Evolutionary conservation across 2,329 filamentous ascomycete genomes (phyloP).

Genomic region (Monosporascus sp.): DNA sequence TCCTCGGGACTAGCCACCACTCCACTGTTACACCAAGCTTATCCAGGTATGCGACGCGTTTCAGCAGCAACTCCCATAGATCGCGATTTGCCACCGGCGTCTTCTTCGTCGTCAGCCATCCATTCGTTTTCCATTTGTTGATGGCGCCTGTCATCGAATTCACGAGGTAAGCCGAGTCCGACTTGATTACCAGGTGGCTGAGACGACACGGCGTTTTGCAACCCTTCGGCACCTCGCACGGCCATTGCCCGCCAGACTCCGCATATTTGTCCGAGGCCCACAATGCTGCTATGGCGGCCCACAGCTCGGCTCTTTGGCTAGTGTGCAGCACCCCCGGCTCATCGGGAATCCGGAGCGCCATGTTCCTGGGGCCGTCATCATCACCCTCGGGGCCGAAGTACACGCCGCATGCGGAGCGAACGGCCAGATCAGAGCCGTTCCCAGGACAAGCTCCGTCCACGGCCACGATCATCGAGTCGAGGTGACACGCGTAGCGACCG

Average conservation of each 20-base stretch:
- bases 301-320: slow-evolving; percentile 7
- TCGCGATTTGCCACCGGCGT: slow-evolving; percentile 2
- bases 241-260: slow-evolving; percentile 4
- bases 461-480: slow-evolving; percentile 10
- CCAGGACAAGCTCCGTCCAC: slow-evolving; percentile 9
- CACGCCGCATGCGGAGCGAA: slow-evolving; percentile 4
- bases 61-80: background rate
- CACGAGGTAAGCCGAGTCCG: slow-evolving; percentile 12
- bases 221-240: background rate
- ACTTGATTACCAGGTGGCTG: slow-evolving; percentile 8
- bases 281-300: slow-evolving; percentile 3
- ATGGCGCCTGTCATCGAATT: slow-evolving; percentile 5
- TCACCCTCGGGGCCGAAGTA: slow-evolving; percentile 1
- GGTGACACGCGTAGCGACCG: slow-evolving; percentile 5
- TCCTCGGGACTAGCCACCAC: slow-evolving; percentile 9
- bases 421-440: slow-evolving; percentile 2
- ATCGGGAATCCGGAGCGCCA: background rate
- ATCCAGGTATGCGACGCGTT: background rate
- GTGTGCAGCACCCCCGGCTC: slow-evolving; percentile 1
- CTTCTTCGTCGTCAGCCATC: slow-evolving; percentile 5
- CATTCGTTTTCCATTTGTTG: slow-evolving; percentile 8
- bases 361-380: background rate
- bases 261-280: background rate
- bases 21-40: slow-evolving; percentile 2
- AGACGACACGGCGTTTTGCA: slow-evolving; percentile 5